Evolutionary conservation across 2,329 filamentous ascomycete genomes (phyloP).

Genomic region (Fusarium sp.): DNA sequence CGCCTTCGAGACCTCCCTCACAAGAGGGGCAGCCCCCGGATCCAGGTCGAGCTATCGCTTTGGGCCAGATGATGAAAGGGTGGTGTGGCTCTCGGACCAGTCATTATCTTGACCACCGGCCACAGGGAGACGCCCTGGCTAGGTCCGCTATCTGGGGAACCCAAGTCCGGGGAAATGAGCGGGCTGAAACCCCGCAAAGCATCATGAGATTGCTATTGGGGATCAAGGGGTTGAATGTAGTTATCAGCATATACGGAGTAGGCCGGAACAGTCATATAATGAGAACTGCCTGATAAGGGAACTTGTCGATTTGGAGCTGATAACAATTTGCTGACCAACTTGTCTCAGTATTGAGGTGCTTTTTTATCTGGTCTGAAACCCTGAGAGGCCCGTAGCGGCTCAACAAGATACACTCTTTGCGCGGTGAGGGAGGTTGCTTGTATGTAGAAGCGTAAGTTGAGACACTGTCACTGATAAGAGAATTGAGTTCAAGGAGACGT

Average conservation of each 20-base stretch:
- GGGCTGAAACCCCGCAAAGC: conserved; percentile 28
- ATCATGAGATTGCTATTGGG: conserved; percentile 14
- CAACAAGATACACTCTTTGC: background rate
- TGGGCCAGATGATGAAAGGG: conserved; percentile 14
- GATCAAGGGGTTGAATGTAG: background rate
- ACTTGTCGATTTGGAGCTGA: background rate
- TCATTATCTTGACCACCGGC: conserved; percentile 13
- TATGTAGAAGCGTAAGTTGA: background rate
- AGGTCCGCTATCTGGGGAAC: conserved; percentile 37
- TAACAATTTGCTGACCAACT: conserved; percentile 1
- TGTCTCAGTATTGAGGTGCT: background rate
- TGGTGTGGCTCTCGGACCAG: conserved; percentile 32
- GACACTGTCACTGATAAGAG: background rate
- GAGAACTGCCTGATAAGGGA: conserved; percentile 6
- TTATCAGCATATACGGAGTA: conserved; percentile 8
- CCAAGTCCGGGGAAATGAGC: conserved; percentile 33
- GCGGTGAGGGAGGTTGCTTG: background rate
- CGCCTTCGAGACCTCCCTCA: conserved; percentile 2
- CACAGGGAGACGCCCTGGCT: conserved; percentile 22
- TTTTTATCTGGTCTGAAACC: background rate
- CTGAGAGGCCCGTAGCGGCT: background rate
- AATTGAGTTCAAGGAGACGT: background rate
- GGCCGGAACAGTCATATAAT: background rate
- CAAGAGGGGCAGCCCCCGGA: background rate
- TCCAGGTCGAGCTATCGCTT: conserved; percentile 6